Percentiles rank a stretch among this genome's conserved stretches.
Evolutionary conservation across 495 filamentous ascomycete genomes (phyloP).

Genomic region (Schizothecium vesticola): DNA sequence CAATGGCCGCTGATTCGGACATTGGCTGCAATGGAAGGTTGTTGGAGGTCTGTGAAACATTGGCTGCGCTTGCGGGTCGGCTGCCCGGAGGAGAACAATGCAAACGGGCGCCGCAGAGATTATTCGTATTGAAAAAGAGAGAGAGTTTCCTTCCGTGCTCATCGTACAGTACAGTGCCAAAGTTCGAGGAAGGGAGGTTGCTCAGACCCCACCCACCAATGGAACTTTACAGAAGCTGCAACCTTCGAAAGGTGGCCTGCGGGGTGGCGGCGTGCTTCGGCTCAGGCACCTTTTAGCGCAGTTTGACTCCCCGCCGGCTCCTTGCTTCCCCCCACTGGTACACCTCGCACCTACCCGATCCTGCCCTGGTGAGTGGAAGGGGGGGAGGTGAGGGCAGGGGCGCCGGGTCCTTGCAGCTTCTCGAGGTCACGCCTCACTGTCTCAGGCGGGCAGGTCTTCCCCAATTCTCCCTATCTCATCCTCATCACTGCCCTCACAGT

Average conservation of each 20-base stretch:
- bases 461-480: neutral
- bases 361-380: neutral
- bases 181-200: neutral
- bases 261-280: neutral
- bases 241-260: neutral
- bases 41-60: neutral
- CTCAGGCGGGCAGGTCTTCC: neutral
- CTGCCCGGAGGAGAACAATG: neutral
- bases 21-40: neutral
- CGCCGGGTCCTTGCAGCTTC: neutral
- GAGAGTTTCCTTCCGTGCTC: neutral
- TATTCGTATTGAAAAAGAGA: neutral
- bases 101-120: neutral
- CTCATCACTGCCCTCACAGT: neutral
- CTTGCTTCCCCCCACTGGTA: neutral
- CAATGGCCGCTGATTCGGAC: neutral
- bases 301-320: neutral
- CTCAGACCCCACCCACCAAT: neutral
- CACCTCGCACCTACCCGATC: neutral
- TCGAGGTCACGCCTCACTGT: neutral
- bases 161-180: neutral
- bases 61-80: neutral
- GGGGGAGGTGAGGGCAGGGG: neutral
- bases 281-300: neutral
- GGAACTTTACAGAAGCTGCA: neutral